Conservation (phyloP, 1,139 yeast species). For the Lodderomyces oxycetoniae region DNA sequence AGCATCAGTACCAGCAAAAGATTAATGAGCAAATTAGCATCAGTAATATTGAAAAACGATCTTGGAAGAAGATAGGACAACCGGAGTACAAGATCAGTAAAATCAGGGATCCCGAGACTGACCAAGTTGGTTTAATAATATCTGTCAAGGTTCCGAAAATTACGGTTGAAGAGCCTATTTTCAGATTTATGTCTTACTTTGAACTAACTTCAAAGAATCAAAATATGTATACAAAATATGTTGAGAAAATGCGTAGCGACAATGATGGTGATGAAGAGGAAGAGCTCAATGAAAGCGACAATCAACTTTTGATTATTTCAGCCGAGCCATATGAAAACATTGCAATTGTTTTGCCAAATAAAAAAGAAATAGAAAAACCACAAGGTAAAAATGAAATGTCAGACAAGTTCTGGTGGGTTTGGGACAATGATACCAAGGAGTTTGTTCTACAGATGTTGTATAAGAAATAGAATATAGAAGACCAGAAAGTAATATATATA, state of each 20-base stretch:
- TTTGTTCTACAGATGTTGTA: constrained; percentile 67
- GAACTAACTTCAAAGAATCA: constrained; percentile 54
- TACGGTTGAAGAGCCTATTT: constrained; percentile 49
- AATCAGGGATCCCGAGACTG: constrained; percentile 55
- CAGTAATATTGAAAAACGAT: constrained; percentile 38
- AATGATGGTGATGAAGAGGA: constrained; percentile 18
- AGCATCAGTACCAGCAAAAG: constrained; percentile 4
- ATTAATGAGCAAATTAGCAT: constrained; percentile 20
- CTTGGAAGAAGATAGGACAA: constrained; percentile 60
- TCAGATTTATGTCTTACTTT: constrained; percentile 68
- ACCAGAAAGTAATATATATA: no score
- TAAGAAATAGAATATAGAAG: constrained; percentile 16
- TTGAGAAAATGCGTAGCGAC: constrained; percentile 17
- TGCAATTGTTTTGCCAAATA: constrained; percentile 63
- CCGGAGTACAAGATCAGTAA: constrained; percentile 69
- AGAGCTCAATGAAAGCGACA: constrained; percentile 32
- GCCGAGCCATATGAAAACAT: constrained; percentile 84
- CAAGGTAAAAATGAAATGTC: constrained; percentile 28
- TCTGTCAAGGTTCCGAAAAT: constrained; percentile 50
- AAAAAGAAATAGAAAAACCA: constrained; percentile 47
- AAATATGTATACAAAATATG: constrained; percentile 21
- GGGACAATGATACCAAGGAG: constrained; percentile 65
- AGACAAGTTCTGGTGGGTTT: constrained; percentile 60
- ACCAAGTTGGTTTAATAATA: constrained; percentile 58
- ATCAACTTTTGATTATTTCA: constrained; percentile 67